Percentiles rank a stretch among this genome's conserved stretches.
Evolutionary conservation across 2,329 filamentous ascomycete species (phyloP).

Genomic region (Hypoxylon sp.): DNA sequence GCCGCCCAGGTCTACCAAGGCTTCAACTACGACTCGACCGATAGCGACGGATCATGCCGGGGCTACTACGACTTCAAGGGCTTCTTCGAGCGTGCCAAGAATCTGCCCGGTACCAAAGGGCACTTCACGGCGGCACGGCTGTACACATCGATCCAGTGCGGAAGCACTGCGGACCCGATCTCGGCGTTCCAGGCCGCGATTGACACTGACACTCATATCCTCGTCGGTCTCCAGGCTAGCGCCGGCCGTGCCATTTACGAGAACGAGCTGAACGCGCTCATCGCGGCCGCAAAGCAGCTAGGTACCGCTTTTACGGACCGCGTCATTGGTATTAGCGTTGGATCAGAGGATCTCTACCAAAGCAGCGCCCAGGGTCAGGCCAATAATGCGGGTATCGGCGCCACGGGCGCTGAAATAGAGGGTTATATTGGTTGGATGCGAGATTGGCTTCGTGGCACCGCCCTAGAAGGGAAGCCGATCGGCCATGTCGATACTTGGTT

Average conservation of each 20-base stretch:
- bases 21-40: slow-evolving; percentile 63
- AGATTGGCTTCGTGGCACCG: slow-evolving; percentile 49
- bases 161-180: slow-evolving; percentile 51
- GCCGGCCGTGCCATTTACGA: slow-evolving; percentile 47
- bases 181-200: slow-evolving; percentile 52
- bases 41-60: slow-evolving; percentile 58
- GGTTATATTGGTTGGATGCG: slow-evolving; percentile 52
- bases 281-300: slow-evolving; percentile 41
- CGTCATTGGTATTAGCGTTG: slow-evolving; percentile 52
- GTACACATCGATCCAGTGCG: slow-evolving; percentile 56
- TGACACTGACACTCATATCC: slow-evolving; percentile 50
- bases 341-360: slow-evolving; percentile 54
- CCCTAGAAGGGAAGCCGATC: slow-evolving; percentile 50
- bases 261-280: slow-evolving; percentile 51
- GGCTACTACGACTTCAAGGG: slow-evolving; percentile 60
- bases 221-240: slow-evolving; percentile 53
- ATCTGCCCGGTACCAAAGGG: slow-evolving; percentile 55
- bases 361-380: slow-evolving; percentile 48
- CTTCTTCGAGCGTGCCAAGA: slow-evolving; percentile 62
- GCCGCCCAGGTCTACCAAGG: slow-evolving; percentile 51
- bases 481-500: slow-evolving; percentile 54
- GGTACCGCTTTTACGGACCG: slow-evolving; percentile 49
- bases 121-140: slow-evolving; percentile 63
- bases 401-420: slow-evolving; percentile 49
- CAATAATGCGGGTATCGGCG: slow-evolving; percentile 49